A percentile compares a stretch with the other conserved stretches of the same genome.
Evolutionary conservation across 2,329 filamentous ascomycete species (phyloP).

Genomic region (Rutstroemia sp.): DNA sequence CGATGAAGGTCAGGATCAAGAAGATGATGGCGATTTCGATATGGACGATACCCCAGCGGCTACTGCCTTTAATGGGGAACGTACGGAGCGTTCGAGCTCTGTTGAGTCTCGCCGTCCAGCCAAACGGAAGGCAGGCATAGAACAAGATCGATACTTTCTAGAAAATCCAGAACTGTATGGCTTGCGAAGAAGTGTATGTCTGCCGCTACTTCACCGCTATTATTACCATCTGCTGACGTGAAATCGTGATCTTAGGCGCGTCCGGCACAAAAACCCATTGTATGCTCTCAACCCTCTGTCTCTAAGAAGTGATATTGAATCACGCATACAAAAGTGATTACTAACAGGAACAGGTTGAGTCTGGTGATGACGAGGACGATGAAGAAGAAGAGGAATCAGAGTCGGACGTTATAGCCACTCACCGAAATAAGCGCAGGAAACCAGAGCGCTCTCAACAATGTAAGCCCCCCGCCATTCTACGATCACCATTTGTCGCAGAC

Average conservation of each 20-base stretch:
- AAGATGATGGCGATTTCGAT: constrained; percentile 70
- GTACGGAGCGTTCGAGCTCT: constrained; percentile 56
- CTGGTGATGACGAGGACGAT: constrained; percentile 33
- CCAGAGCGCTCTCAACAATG: constrained; percentile 56
- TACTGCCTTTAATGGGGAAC: constrained; percentile 38
- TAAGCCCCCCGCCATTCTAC: constrained; percentile 34
- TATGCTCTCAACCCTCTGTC: constrained; percentile 31
- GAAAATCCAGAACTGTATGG: constrained; percentile 95
- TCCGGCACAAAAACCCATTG: constrained; percentile 49
- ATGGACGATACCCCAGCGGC: constrained; percentile 53
- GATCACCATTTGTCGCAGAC: constrained; percentile 14
- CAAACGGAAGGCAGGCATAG: constrained; percentile 69
- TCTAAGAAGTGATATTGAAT: neutral
- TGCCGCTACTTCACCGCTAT: neutral
- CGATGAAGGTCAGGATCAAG: constrained; percentile 41
- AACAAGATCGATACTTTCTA: constrained; percentile 69
- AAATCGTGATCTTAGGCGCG: constrained; percentile 37
- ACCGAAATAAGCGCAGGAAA: constrained; percentile 58
- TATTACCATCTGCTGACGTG: constrained; percentile 14
- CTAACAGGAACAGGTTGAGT: constrained; percentile 43
- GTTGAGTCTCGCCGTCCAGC: constrained; percentile 58
- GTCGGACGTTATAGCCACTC: constrained; percentile 60
- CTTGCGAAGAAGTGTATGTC: constrained; percentile 78
- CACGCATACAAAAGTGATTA: constrained; percentile 9
- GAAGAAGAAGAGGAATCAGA: constrained; percentile 52